A percentile compares a stretch with the other conserved stretches of the same genome.
phyloP scores from a whole-genome alignment of 768 basidiomycete genomes.

The Leccinum longicurvipes region DNA sequence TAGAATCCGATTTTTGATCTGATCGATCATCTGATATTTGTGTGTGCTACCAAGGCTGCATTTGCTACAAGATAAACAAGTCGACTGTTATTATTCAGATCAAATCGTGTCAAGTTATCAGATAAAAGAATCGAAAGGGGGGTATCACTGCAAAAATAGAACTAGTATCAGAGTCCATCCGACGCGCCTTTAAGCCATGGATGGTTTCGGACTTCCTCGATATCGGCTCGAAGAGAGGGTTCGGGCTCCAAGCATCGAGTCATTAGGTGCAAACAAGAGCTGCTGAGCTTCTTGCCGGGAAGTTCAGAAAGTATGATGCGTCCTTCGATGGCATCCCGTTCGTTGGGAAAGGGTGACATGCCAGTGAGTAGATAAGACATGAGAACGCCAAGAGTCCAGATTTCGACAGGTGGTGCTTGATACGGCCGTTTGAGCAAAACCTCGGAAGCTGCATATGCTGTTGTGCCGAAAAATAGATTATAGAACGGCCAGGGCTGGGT shows the following conservation, averaged over 20 bases:
- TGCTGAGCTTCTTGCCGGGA: slow-evolving; percentile 37
- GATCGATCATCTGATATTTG: background rate
- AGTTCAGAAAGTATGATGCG: slow-evolving; percentile 51
- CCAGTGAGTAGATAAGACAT: slow-evolving; percentile 94
- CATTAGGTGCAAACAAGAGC: slow-evolving; percentile 59
- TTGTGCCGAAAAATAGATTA: slow-evolving; percentile 85
- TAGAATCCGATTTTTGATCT: background rate
- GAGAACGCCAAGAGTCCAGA: slow-evolving; percentile 95
- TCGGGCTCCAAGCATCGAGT: slow-evolving; percentile 80
- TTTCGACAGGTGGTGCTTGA: slow-evolving; percentile 90
- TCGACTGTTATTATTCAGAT: slow-evolving; percentile 5
- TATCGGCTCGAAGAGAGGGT: slow-evolving; percentile 74
- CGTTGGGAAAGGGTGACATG: slow-evolving; percentile 87
- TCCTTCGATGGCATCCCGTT: slow-evolving; percentile 72
- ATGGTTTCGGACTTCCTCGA: slow-evolving; percentile 77
- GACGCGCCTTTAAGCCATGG: slow-evolving; percentile 60
- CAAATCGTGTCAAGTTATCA: slow-evolving; percentile 7
- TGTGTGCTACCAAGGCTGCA: background rate
- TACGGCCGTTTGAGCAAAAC: slow-evolving; percentile 86
- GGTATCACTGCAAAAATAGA: slow-evolving; percentile 8
- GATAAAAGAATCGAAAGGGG: slow-evolving; percentile 1
- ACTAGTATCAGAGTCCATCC: slow-evolving; percentile 16
- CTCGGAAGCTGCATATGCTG: slow-evolving; percentile 94
- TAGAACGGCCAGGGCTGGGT: slow-evolving; percentile 61
- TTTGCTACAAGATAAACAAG: slow-evolving; percentile 16